These are phyloP conservation scores for Penicillium ucsense DNA, from an alignment of 495 filamentous ascomycete species.

Conservation along the genomic window DNA sequence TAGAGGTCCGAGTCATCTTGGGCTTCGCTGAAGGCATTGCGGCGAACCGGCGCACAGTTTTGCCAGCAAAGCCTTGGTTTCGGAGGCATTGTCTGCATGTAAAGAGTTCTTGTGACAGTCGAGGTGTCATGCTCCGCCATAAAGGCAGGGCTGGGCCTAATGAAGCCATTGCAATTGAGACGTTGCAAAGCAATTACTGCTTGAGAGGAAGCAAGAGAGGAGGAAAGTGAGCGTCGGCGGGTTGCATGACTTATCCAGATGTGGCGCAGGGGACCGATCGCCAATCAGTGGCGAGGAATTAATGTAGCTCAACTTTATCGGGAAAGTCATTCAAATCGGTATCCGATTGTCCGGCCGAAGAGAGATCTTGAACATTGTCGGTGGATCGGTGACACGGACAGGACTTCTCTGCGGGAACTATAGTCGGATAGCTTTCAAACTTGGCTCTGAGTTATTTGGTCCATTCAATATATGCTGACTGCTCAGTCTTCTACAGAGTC, in stretches of 20 bases:
- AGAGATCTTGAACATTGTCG: too few relatives aligned
- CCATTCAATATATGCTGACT: too few relatives aligned
- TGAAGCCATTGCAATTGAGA: conserved; percentile 25
- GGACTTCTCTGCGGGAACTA: too few relatives aligned
- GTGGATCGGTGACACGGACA: too few relatives aligned
- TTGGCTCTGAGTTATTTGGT: too few relatives aligned
- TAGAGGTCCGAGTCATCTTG: conserved; percentile 17
- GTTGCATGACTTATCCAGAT: conserved; percentile 12
- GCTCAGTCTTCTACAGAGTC: too few relatives aligned
- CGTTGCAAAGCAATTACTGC: neutral
- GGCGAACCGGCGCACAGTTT: conserved; percentile 26
- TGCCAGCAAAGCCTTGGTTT: conserved; percentile 22
- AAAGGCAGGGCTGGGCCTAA: conserved; percentile 21
- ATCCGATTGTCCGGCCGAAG: too few relatives aligned
- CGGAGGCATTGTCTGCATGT: conserved; percentile 55
- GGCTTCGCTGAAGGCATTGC: conserved; percentile 19
- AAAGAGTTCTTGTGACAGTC: conserved; percentile 46
- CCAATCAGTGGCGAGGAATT: conserved; percentile 21
- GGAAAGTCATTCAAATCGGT: neutral
- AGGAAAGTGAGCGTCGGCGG: conserved; percentile 5
- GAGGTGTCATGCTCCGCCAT: conserved; percentile 34
- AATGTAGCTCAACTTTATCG: conserved; percentile 2
- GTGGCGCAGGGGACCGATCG: conserved; percentile 6
- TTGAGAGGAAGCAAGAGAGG: conserved; percentile 8
- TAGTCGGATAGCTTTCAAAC: too few relatives aligned